Evolutionary conservation across 768 basidiomycete genomes (phyloP).

Genomic region (Lactarius quietus): DNA sequence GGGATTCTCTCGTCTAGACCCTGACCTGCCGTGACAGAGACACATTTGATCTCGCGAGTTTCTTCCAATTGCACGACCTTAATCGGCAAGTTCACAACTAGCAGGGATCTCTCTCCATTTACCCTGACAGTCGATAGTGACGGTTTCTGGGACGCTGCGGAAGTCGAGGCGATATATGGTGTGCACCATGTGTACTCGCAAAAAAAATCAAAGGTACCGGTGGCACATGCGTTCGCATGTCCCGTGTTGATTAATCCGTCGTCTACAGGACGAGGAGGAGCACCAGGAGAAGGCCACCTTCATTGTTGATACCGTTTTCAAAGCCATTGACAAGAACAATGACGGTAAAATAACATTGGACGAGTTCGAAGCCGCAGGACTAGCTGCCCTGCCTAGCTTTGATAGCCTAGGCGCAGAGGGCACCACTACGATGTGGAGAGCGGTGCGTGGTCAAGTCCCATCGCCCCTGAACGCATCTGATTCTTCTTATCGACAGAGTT

Average conservation of each 20-base stretch:
- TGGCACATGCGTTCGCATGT: neutral
- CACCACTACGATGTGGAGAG: constrained; percentile 93
- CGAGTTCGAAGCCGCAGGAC: constrained; percentile 70
- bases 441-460: constrained; percentile 47
- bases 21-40: constrained; percentile 47
- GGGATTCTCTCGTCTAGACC: neutral
- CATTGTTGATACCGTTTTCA: constrained; percentile 69
- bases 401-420: constrained; percentile 79
- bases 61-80: constrained; percentile 95
- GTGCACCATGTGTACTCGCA: constrained; percentile 89
- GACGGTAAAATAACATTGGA: constrained; percentile 68
- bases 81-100: constrained; percentile 51
- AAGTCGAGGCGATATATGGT: constrained; percentile 95
- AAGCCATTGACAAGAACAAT: constrained; percentile 63
- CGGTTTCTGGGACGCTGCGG: constrained; percentile 76
- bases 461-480: constrained; percentile 11
- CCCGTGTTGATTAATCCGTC: neutral
- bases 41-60: constrained; percentile 78
- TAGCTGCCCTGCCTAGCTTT: constrained; percentile 78
- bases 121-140: constrained; percentile 45
- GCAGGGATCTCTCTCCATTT: constrained; percentile 10
- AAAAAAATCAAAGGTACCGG: constrained; percentile 65
- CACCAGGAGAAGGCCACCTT: constrained; percentile 79
- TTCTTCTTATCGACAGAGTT: constrained; percentile 52
- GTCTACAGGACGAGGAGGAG: constrained; percentile 60